Base-by-base conservation (phyloP, 176 grass and related monocot genomes). In the Triticum turgidum region DNA sequence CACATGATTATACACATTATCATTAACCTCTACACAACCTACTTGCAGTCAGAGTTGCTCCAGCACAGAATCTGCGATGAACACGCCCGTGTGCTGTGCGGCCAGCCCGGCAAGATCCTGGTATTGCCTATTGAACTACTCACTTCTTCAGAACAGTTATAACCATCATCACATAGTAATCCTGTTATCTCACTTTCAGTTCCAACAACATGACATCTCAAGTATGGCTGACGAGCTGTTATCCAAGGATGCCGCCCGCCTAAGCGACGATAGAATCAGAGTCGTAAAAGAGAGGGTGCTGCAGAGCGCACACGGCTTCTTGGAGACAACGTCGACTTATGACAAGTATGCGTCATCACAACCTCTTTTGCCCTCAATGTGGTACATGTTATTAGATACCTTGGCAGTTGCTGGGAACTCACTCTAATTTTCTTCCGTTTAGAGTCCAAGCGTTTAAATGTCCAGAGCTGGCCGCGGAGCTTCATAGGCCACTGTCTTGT, bases 361-460 rank as follows among this genome's bases (percentile, higher is more conserved):
- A 77, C 87, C 41, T 58, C 41, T 76, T 61, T 33, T 9, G 7
- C 54, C 22, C 2, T 90, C 44, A 6, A 54, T 25, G 3, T 13
- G 69, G 17, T 56, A 49, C 75, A 14, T 76, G 13, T 35, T 74
- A 32, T 35, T 79, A 20, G 20, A 11, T 75, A 54, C 13, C 69
- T 74, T 85, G 10, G 11, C 5, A 15, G 37, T 54, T 82, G 25
- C 0, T 85, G 73, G 62, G 49, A 13, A 80, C 52, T 51, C 20
- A 3, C 41, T 61, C 37, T 80, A 74, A 54, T 11, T 78, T 83
- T 82, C 20, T 88, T 24, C 59, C 59, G 20, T 84, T 38, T 70
- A 98, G 96, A 59, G 84, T 12, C n/a, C 77, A 89, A 84, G 93
- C 80, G 42, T 92, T 91, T 65, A 91, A 95, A 89, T 98, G 93